phyloP scores from a whole-genome alignment of 306 rosid genomes.

The Ziziphus jujuba region DNA sequence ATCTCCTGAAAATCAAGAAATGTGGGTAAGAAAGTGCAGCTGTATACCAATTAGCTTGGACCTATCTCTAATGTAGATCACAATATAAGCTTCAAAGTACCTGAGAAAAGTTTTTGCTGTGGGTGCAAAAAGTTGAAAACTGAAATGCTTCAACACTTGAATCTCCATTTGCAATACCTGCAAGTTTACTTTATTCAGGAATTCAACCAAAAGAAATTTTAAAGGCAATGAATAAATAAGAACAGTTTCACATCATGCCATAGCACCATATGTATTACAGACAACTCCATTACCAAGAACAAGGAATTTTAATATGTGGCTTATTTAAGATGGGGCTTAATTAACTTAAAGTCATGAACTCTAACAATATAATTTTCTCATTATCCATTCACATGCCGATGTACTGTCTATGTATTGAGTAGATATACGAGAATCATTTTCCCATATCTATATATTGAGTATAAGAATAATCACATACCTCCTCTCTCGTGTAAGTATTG shows the following conservation, averaged over 20 bases:
- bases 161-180: constrained; percentile 69
- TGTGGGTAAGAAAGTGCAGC: constrained; percentile 23
- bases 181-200: constrained; percentile 23
- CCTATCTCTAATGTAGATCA: neutral
- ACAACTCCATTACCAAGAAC: no score
- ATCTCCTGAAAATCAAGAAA: constrained; percentile 66
- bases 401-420: no score
- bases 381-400: no score
- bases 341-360: no score
- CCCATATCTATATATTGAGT: neutral
- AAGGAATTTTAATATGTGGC: no score
- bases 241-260: neutral
- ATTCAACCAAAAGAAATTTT: constrained; percentile 15
- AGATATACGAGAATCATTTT: neutral
- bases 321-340: no score
- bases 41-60: neutral
- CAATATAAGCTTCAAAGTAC: constrained; percentile 30
- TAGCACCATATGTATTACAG: neutral
- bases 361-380: no score
- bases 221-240: constrained; percentile 10
- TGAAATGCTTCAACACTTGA: constrained; percentile 44
- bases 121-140: constrained; percentile 63
- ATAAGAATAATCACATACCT: constrained; percentile 34
- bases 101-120: constrained; percentile 66
- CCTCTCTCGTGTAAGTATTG: constrained; percentile 57